Conservation (phyloP, 306 rosid species). For the barrel medic (Medicago truncatula) region DNA sequence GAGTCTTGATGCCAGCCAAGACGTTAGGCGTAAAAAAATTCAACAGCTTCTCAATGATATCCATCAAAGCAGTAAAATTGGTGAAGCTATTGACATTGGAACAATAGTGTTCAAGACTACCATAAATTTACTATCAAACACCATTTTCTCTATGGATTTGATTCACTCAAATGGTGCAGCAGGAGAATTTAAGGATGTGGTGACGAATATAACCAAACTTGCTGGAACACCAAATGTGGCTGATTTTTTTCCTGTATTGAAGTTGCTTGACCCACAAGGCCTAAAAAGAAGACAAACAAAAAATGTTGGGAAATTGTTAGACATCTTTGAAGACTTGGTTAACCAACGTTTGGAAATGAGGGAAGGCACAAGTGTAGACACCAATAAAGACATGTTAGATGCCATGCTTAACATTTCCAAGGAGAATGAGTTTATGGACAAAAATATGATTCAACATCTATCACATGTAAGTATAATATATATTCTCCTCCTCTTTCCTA, state of each 20-base stretch:
- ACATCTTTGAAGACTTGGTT: conserved; percentile 26
- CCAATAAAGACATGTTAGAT: conserved; percentile 41
- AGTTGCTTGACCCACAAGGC: conserved; percentile 39
- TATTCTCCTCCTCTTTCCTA: neutral
- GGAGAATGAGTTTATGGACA: conserved; percentile 41
- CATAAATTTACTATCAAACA: conserved; percentile 36
- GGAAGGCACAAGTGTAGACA: neutral
- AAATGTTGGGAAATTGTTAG: conserved; percentile 22
- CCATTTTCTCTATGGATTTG: conserved; percentile 42
- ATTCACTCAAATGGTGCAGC: conserved; percentile 38
- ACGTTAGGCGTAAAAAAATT: conserved; percentile 23
- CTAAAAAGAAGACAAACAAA: conserved; percentile 25
- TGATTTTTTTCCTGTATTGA: conserved; percentile 30
- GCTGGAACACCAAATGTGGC: conserved; percentile 46
- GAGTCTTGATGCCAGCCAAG: conserved; percentile 36
- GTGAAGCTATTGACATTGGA: conserved; percentile 37
- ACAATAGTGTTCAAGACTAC: conserved; percentile 38
- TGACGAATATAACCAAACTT: conserved; percentile 24
- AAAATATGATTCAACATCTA: conserved; percentile 35
- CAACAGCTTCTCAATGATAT: conserved; percentile 31
- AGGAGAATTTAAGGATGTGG: conserved; percentile 37
- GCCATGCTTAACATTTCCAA: conserved; percentile 39
- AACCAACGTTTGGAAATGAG: conserved; percentile 24
- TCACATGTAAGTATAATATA: conserved; percentile 29
- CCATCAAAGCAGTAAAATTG: conserved; percentile 9